A percentile compares a stretch with the other conserved stretches of the same genome.
Conservation (phyloP, 192 early-diverging fungal species). For the Allomyces macrogynus region DNA sequence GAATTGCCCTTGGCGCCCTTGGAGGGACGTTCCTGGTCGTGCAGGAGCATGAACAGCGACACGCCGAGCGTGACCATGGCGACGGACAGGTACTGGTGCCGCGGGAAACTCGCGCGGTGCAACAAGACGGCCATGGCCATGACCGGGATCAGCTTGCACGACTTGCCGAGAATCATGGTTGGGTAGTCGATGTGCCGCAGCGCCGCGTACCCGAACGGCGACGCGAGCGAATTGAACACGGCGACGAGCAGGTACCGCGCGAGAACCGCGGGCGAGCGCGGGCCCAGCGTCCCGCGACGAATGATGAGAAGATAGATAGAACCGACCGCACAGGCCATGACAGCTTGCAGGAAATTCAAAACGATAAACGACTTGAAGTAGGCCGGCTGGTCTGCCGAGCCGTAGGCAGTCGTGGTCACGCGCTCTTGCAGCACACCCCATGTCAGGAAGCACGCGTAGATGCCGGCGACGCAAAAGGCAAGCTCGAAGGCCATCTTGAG, state of each 20-base stretch:
- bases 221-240: constrained; percentile 46
- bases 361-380: constrained; percentile 81
- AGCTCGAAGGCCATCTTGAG: constrained; percentile 20
- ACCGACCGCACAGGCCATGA: constrained; percentile 54
- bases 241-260: constrained; percentile 57
- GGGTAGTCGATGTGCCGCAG: constrained; percentile 92
- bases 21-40: constrained; percentile 25
- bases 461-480: constrained; percentile 49
- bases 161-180: constrained; percentile 88
- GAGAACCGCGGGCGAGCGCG: constrained; percentile 15
- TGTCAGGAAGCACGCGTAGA: constrained; percentile 87
- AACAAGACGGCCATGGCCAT: constrained; percentile 86
- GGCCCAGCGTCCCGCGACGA: constrained; percentile 12
- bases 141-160: constrained; percentile 90
- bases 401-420: constrained; percentile 66
- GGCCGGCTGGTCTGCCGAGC: constrained; percentile 25
- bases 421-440: constrained; percentile 92
- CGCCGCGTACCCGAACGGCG: constrained; percentile 83
- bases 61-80: constrained; percentile 74
- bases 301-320: constrained; percentile 47
- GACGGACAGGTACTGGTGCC: constrained; percentile 76
- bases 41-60: constrained; percentile 79
- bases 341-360: constrained; percentile 67
- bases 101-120: constrained; percentile 66
- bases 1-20: constrained; percentile 33